Base-by-base conservation (phyloP, 495 filamentous ascomycete genomes). In the Neurospora hispaniola region DNA sequence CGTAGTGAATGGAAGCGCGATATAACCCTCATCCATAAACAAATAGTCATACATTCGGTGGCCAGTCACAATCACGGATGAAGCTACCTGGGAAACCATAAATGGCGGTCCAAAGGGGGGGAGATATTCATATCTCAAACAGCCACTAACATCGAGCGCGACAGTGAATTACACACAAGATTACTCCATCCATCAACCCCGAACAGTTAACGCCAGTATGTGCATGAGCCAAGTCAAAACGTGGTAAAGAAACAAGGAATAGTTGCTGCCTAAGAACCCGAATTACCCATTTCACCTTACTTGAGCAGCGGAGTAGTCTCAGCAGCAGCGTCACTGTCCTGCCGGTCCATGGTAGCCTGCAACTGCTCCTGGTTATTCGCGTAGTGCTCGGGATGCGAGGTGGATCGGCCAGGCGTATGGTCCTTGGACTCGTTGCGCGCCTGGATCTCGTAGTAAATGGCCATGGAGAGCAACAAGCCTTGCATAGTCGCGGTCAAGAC, bases 401-500 rank as follows among this genome's bases (percentile, higher is more conserved):
- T 79, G 71, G 81, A 82, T 1, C 80, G 83, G 9, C 82, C 79
- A 3, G 82, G 81, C 9, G 71, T 73, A 1, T 77, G 76, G 27
- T 79, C 78, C 66, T 80, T 79, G 62, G 77, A 80, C 39, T 69
- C 70, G 46, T 74, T 74, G 54, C 72, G 74, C 5, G 75, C 72
- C 43, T 75, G 75, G 9, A 81, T 80, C 79, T 96, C 92, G 78
- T 93, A 99, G 73, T 86, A 87, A 59, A 98, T 89, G 31, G 89
- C 92, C 91, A 99, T 90, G 27, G 77, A 85, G 70, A 99, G 83
- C 70, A 99, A 81, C n/a, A 86, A 85, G 27, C 93, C 96, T 80
- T 99, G 96, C 82, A 98, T 85, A 71, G 85, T 84, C 4, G 94
- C 96, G 0, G 95, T 97, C 69, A 98, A 85, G 59, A 96, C 83